Conservation (phyloP, 1,284 basidiomycete genomes). For the Ceratobasidium sp. region DNA sequence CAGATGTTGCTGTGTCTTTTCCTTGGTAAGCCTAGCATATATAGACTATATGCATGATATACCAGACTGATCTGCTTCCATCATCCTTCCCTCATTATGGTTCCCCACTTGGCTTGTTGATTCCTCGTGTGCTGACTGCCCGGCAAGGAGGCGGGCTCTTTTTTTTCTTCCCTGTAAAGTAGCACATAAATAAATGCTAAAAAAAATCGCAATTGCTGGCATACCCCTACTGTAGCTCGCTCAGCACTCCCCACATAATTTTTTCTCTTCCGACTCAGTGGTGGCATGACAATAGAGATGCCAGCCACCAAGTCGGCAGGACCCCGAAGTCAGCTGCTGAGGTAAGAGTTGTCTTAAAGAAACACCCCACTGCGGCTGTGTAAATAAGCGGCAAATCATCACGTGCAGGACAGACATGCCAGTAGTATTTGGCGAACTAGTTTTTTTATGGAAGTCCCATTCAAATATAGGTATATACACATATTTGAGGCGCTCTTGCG, state of each 20-base stretch:
- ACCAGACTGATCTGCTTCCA: background rate
- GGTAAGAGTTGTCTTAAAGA: background rate
- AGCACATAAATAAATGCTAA: background rate
- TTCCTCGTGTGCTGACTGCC: background rate
- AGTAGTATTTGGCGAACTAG: constrained; percentile 7
- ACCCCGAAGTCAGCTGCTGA: constrained; percentile 3
- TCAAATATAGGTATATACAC: background rate
- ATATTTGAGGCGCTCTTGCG: background rate
- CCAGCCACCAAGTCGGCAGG: background rate
- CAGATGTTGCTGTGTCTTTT: background rate
- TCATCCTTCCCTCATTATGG: background rate
- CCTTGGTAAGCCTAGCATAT: background rate
- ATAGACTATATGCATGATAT: background rate
- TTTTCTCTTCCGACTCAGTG: background rate
- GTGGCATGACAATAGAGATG: background rate
- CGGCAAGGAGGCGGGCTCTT: background rate
- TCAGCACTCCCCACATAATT: background rate
- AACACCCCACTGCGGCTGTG: background rate
- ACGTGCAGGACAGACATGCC: background rate
- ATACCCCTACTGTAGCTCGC: background rate
- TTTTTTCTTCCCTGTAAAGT: background rate
- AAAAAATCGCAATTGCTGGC: background rate
- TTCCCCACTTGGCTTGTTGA: background rate
- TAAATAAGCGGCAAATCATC: background rate
- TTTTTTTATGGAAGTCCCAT: background rate